phyloP scores from a whole-genome alignment of 2,329 filamentous ascomycete species.

The Fusarium hainanense region DNA sequence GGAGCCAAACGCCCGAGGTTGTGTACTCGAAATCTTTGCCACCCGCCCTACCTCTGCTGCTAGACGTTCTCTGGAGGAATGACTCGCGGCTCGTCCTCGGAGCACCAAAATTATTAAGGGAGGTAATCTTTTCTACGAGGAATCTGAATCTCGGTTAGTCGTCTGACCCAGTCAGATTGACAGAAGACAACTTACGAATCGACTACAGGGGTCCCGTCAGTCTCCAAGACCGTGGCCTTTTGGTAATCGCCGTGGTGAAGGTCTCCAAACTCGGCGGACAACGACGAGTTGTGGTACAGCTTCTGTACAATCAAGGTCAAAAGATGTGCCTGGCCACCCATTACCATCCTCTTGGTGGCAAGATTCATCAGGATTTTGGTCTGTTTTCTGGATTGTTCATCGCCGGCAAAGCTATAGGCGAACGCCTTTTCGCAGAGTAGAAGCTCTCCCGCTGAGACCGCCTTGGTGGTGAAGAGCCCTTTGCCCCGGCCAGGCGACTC shows the following conservation, averaged over 20 bases:
- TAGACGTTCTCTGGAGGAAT: not conserved
- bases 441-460: not conserved
- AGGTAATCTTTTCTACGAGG: not conserved
- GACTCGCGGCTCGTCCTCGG: not conserved
- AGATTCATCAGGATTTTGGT: slow-evolving; percentile 1
- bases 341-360: not conserved
- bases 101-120: not conserved
- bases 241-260: not conserved
- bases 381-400: not conserved
- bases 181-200: not conserved
- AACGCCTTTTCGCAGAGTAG: slow-evolving; percentile 10
- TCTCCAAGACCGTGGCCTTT: not conserved
- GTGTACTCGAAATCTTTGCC: not conserved
- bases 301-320: not conserved
- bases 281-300: not conserved
- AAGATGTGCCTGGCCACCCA: not conserved
- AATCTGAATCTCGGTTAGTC: not conserved
- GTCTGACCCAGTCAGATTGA: not conserved
- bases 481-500: not conserved
- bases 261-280: not conserved
- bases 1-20: slow-evolving; percentile 1
- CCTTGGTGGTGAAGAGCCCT: slow-evolving; percentile 6
- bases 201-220: not conserved
- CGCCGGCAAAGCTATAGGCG: not conserved
- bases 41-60: not conserved